Conservation (phyloP, 306 rosid species). For the Cicer judaicum region DNA sequence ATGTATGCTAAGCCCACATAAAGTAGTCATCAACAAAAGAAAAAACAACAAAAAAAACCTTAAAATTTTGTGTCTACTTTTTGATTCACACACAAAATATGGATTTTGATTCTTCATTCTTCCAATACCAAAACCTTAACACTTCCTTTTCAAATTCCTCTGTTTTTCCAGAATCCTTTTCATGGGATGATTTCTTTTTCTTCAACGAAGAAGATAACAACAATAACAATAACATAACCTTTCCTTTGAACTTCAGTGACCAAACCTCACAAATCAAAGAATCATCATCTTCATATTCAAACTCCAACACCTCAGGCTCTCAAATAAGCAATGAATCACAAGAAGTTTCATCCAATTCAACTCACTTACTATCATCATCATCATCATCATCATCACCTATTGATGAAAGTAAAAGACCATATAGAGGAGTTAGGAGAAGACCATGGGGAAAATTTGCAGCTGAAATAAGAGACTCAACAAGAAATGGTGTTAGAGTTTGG, state of each 20-base stretch:
- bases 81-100: slow-evolving; percentile 23
- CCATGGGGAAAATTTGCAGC: slow-evolving; percentile 99
- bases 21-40: neutral
- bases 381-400: neutral
- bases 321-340: slow-evolving; percentile 28
- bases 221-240: slow-evolving; percentile 1
- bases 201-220: slow-evolving; percentile 38
- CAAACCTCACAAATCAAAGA: slow-evolving; percentile 37
- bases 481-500: slow-evolving; percentile 88
- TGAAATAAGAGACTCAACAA: slow-evolving; percentile 86
- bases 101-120: slow-evolving; percentile 47
- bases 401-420: slow-evolving; percentile 38
- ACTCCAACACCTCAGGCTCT: slow-evolving; percentile 42
- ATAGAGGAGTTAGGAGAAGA: slow-evolving; percentile 79
- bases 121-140: slow-evolving; percentile 20
- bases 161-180: slow-evolving; percentile 25
- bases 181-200: slow-evolving; percentile 47
- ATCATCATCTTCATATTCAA: slow-evolving; percentile 37
- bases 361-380: neutral
- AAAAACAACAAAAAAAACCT: neutral
- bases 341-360: slow-evolving; percentile 52
- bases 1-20: slow-evolving; percentile 17
- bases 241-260: slow-evolving; percentile 16
- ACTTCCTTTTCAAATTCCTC: slow-evolving; percentile 19
- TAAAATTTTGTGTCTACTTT: slow-evolving; percentile 22